Evolutionary conservation across 140 eudicot genomes (phyloP), one percentile per base, ranked within the genome.

Genomic region (Eryngium alpinum): DNA sequence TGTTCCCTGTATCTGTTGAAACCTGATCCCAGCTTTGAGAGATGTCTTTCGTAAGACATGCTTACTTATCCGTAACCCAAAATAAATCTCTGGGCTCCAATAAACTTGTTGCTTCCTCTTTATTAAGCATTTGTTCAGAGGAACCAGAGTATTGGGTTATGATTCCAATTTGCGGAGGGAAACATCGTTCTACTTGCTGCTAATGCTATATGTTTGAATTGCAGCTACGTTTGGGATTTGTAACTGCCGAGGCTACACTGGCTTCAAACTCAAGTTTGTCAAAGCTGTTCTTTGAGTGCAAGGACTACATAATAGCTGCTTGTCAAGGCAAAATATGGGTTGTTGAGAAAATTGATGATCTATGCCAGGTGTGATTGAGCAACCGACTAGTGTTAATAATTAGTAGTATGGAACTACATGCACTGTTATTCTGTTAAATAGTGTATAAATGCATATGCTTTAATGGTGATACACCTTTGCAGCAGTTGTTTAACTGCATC

Each of bases 181-280:
- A 52, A 38, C 46, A 38, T 38, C n/a, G 46, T 60, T 79, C 56
- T 65, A 62, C 60, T 53, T 56, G 76, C 84, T 86, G 78, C 43
- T 72, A 18, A 38, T 67, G n/a, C 32, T 67, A 27, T 50, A 10
- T 88, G 50, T 87, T 79, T 29, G 15, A 29, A 71, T 78, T 72
- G 28, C 92, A 95, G 99, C 86, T 96, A 81, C 93, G 98, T 56
- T 84, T 89, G 44, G 98, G 96, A 46, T 86, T 91, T 77, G 90
- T 84, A 34, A 82, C 80, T 89, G 97, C 97, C 9, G 99, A 96
- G 87, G 77, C 89, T 33, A 86, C 72, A 73, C 91, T 90, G 50
- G 83, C 93, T 14, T 75, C 83, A 38, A 87, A 96, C 72, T 84
- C 88, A 62, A 85, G 85, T 80, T 67, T 96, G 81, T 79, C 88